Percentiles rank a stretch among this genome's conserved stretches.
Conservation (phyloP, 305 asterid genomes). For the Solanum hybrid region DNA sequence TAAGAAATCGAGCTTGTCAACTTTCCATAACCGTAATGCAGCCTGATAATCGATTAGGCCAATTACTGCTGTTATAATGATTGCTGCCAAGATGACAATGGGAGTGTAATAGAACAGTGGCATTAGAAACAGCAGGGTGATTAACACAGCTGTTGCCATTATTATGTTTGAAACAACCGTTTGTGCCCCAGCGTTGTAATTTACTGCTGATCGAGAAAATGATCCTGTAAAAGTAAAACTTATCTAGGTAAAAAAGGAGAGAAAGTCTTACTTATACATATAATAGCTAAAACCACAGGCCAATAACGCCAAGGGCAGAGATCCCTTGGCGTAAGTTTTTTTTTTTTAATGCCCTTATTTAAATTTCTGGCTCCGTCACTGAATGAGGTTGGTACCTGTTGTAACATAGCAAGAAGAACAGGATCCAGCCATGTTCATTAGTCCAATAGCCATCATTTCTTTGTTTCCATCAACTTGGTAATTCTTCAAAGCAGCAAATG, state of each 20-base stretch:
- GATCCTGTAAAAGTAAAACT: slow-evolving; percentile 38
- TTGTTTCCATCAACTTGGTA: slow-evolving; percentile 94
- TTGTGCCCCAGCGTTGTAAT: slow-evolving; percentile 79
- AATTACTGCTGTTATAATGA: slow-evolving; percentile 74
- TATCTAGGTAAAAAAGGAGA: background rate
- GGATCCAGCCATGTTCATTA: slow-evolving; percentile 89
- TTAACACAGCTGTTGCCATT: slow-evolving; percentile 69
- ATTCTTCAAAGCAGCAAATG: slow-evolving; percentile 65
- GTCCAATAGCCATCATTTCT: slow-evolving; percentile 94
- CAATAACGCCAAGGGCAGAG: background rate
- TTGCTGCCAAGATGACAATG: slow-evolving; percentile 70
- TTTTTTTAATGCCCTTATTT: background rate
- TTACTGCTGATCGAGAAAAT: slow-evolving; percentile 89
- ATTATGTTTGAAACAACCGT: slow-evolving; percentile 69
- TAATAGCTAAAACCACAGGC: background rate
- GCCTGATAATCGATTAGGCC: slow-evolving; percentile 74
- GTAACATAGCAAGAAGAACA: slow-evolving; percentile 80
- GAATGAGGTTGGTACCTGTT: slow-evolving; percentile 40
- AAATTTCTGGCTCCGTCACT: background rate
- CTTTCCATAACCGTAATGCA: slow-evolving; percentile 67
- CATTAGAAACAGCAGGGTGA: slow-evolving; percentile 78
- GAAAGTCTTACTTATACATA: background rate
- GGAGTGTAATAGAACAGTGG: slow-evolving; percentile 84
- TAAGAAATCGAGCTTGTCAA: slow-evolving; percentile 82
- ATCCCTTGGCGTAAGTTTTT: background rate